A percentile compares a stretch with the other conserved stretches of the same genome.
Conservation (phyloP, 75 land plant genomes). For the Cunninghamia lanceolata region DNA sequence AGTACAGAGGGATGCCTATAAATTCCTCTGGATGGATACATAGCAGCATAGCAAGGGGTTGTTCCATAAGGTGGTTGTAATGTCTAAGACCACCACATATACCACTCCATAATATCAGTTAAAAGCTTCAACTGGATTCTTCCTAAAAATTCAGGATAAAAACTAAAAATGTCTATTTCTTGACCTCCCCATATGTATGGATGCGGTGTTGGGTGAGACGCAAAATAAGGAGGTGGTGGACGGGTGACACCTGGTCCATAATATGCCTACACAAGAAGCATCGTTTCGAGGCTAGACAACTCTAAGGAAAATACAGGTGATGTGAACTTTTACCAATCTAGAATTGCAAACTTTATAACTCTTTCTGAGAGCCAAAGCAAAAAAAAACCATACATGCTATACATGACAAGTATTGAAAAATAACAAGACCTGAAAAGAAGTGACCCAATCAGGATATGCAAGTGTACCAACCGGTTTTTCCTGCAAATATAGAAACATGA, state of each 20-base stretch:
- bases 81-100: conserved; percentile 30
- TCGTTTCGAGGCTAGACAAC: not conserved
- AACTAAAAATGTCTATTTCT: conserved; percentile 15
- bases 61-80: conserved; percentile 81
- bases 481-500: conserved; percentile 13
- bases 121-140: not conserved
- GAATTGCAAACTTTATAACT: not conserved
- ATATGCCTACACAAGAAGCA: conserved; percentile 40
- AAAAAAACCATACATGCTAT: not conserved
- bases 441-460: conserved; percentile 69
- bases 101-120: not conserved
- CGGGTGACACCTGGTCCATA: conserved; percentile 53
- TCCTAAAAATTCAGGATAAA: not conserved
- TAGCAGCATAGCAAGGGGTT: conserved; percentile 65
- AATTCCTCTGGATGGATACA: conserved; percentile 76
- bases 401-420: not conserved
- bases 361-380: not conserved
- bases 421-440: conserved; percentile 57
- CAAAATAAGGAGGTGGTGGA: conserved; percentile 44
- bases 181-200: conserved; percentile 78
- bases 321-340: not conserved
- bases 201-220: conserved; percentile 52
- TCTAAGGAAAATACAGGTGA: not conserved
- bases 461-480: conserved; percentile 39
- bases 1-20: conserved; percentile 70